A percentile compares a stretch with the other conserved stretches of the same genome.
Evolutionary conservation across 139 green algal species (phyloP).

Genomic region (Chlamydomonas urium): DNA sequence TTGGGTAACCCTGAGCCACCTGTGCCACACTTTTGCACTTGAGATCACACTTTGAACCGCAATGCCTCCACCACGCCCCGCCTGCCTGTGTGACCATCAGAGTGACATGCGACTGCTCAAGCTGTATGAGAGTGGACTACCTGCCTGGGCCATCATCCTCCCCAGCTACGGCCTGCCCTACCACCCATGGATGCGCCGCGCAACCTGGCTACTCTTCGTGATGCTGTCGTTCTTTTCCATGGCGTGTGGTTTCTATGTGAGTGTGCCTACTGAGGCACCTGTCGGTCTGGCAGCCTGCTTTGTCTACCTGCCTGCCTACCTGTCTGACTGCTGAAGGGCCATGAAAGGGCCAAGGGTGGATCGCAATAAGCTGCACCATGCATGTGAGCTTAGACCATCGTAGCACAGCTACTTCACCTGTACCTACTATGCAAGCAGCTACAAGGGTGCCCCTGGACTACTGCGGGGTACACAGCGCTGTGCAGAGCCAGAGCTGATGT

Average conservation of each 20-base stretch:
- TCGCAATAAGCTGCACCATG: too few species aligned
- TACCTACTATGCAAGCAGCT: too few species aligned
- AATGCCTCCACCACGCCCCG: not conserved
- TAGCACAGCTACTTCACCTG: too few species aligned
- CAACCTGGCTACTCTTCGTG: slow-evolving; percentile 68
- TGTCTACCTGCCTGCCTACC: too few species aligned
- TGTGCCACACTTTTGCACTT: not conserved
- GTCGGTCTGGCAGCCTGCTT: not conserved
- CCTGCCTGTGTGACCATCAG: slow-evolving; percentile 18
- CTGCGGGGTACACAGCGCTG: too few species aligned
- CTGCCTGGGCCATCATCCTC: slow-evolving; percentile 70
- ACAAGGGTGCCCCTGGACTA: too few species aligned
- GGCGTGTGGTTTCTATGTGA: slow-evolving; percentile 33
- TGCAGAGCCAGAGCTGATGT: too few species aligned
- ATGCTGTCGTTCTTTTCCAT: slow-evolving; percentile 72
- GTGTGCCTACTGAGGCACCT: not conserved
- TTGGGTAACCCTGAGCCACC: too few species aligned
- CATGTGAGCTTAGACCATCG: too few species aligned
- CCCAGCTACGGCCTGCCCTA: slow-evolving; percentile 61
- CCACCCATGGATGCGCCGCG: slow-evolving; percentile 70
- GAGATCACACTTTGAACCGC: not conserved
- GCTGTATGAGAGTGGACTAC: slow-evolving; percentile 72
- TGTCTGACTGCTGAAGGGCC: too few species aligned
- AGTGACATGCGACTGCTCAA: slow-evolving; percentile 71
- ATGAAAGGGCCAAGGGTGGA: too few species aligned